phyloP scores from a whole-genome alignment of 768 basidiomycete species.

The Daedalea quercina region DNA sequence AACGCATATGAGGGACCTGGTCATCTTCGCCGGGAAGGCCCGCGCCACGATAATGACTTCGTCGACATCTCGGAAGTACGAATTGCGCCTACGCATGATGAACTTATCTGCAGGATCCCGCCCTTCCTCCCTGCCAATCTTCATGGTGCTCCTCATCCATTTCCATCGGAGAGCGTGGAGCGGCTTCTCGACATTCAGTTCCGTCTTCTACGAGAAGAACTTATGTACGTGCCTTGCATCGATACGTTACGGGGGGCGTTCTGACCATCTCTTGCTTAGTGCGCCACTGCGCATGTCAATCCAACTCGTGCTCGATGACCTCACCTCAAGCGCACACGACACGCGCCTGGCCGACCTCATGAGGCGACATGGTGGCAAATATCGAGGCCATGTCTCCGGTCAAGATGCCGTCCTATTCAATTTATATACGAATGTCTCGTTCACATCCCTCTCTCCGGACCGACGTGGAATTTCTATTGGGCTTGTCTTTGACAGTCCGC shows the following conservation, averaged over 20 bases:
- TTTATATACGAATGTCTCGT: slow-evolving; percentile 21
- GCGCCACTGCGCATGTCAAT: slow-evolving; percentile 47
- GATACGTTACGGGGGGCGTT: no score
- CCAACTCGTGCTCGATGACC: slow-evolving; percentile 41
- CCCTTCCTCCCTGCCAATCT: slow-evolving; percentile 62
- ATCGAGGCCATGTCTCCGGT: slow-evolving; percentile 15
- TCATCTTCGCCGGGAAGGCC: slow-evolving; percentile 35
- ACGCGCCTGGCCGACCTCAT: slow-evolving; percentile 41
- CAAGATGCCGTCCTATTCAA: slow-evolving; percentile 24
- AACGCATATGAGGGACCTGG: slow-evolving; percentile 14
- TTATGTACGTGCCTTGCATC: slow-evolving; percentile 37
- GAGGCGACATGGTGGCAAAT: slow-evolving; percentile 47
- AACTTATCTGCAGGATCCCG: slow-evolving; percentile 41
- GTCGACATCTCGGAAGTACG: slow-evolving; percentile 48
- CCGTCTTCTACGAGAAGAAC: slow-evolving; percentile 65
- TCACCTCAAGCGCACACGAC: slow-evolving; percentile 17
- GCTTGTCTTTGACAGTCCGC: slow-evolving; percentile 45
- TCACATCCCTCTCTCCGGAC: slow-evolving; percentile 40
- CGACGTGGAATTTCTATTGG: slow-evolving; percentile 44
- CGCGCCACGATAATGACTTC: slow-evolving; percentile 65
- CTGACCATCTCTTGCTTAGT: slow-evolving; percentile 21
- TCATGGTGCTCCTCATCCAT: slow-evolving; percentile 55
- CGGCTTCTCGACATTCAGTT: slow-evolving; percentile 68
- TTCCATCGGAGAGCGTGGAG: slow-evolving; percentile 52
- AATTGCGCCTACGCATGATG: slow-evolving; percentile 64